Base-by-base conservation (phyloP, 2,329 filamentous ascomycete genomes). In the Gaeumannomyces sp. region DNA sequence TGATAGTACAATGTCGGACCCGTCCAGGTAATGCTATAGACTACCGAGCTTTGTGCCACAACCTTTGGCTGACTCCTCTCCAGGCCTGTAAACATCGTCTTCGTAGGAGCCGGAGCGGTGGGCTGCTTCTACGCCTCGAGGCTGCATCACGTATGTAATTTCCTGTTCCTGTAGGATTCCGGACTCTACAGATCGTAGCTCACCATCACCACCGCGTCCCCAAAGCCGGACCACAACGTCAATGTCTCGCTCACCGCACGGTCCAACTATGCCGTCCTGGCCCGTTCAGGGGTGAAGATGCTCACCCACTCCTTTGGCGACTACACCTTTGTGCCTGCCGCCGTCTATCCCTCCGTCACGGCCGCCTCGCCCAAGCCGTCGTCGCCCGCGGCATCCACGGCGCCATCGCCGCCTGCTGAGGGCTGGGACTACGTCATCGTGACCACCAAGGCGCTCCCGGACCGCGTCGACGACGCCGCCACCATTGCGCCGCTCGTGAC, bases 51-150 rank as follows among this genome's bases (percentile, higher is more conserved):
- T 5, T 59, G 25, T 19, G 29, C 29, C 29, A 13, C 38, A 19
- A 56, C 33, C 8, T 6, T 7, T n/a, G 45, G 22, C 45, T 53
- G 45, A 53, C 45, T 25, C 22, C 6, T 8, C 45, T 22, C 22
- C 66, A 82, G 78, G 68, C 76, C 80, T n/a, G 77, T 82, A 31
- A 81, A 87, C 68, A 78, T 90, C 65, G 81, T 90, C 65, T 87
- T 91, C 69, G 83, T 90, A 66, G 88, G 89, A 72, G 88, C 88
- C 28, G 89, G 88, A 68, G 88, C 89, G 67, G 87, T 91, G 58
- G 89, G 89, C 64, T 89, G 87, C 64, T 91, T 91, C 77, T 91
- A 90, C 71, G 88, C 86, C 60, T 89, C 88, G 8, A 81, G 89
- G 28, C 80, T 91, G 22, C 86, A 89, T 69, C 79, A 84, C 69